phyloP scores from a whole-genome alignment of 441 rosid genomes.

The Eutrema salsugineum region DNA sequence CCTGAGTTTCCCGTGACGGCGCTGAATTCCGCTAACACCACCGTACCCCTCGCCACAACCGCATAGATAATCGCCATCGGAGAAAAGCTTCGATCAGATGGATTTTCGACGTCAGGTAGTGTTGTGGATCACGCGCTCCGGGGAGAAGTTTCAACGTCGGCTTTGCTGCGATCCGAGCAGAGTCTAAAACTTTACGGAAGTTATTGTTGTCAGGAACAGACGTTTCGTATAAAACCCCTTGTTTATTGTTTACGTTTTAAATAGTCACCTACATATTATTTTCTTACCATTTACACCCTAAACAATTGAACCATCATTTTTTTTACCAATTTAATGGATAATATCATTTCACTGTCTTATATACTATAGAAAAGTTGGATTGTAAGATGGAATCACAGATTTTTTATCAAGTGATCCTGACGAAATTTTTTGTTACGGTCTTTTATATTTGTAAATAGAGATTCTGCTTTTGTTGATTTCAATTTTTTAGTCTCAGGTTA shows the following conservation, averaged over 20 bases:
- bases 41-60: conserved; percentile 87
- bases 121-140: conserved; percentile 14
- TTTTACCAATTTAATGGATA: neutral
- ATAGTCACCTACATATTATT: neutral
- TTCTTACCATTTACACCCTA: conserved; percentile 3
- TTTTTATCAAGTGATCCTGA: too few species aligned
- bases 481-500: neutral
- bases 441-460: neutral
- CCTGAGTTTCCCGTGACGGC: conserved; percentile 93
- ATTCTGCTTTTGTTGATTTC: neutral
- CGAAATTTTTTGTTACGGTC: too few species aligned
- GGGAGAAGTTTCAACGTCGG: conserved; percentile 10
- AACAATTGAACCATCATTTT: neutral
- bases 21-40: conserved; percentile 91
- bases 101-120: neutral
- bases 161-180: conserved; percentile 16
- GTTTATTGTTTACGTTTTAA: neutral
- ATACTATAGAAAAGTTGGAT: too few species aligned
- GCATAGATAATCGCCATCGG: conserved; percentile 90
- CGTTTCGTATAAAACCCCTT: conserved; percentile 16
- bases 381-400: too few species aligned
- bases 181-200: neutral
- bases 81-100: neutral
- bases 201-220: neutral
- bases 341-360: neutral